These are phyloP conservation scores for Bondarzewia mesenterica DNA, from an alignment of 1,284 basidiomycete genomes.

Conservation along the genomic window DNA sequence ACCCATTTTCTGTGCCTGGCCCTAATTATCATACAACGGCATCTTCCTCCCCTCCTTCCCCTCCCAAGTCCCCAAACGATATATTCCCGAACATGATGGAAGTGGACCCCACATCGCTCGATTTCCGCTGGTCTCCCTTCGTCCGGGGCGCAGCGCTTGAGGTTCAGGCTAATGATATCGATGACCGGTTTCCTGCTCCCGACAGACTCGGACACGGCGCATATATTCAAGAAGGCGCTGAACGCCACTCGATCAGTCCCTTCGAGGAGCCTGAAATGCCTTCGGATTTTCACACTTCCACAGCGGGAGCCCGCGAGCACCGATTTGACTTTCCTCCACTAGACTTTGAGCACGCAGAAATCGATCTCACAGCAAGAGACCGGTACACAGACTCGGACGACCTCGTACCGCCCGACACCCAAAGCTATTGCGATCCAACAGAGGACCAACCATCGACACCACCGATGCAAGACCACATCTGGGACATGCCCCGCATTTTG, in stretches of 20 bases:
- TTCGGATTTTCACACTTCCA: too few relatives aligned
- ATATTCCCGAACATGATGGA: constrained; percentile 24
- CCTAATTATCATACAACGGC: constrained; percentile 41
- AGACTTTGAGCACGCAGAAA: too few relatives aligned
- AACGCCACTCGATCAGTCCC: too few relatives aligned
- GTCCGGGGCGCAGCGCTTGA: background rate
- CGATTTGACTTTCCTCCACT: too few relatives aligned
- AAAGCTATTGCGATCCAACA: background rate
- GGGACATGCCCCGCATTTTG: background rate
- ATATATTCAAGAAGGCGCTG: too few relatives aligned
- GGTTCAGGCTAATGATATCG: background rate
- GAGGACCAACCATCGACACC: background rate
- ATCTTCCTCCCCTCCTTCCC: constrained; percentile 39
- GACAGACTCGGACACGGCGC: background rate
- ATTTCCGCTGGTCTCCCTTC: constrained; percentile 45
- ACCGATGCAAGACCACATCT: background rate
- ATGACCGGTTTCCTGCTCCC: background rate
- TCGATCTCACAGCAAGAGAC: too few relatives aligned
- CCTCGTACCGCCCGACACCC: background rate
- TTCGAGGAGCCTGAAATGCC: too few relatives aligned
- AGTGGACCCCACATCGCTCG: constrained; percentile 24
- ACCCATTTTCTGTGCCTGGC: constrained; percentile 15
- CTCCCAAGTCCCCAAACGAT: constrained; percentile 25
- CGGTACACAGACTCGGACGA: too few relatives aligned
- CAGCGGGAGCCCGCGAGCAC: too few relatives aligned